These are phyloP conservation scores for Tulasnella sp. DNA, from an alignment of 768 basidiomycete genomes.

Conservation along the genomic window DNA sequence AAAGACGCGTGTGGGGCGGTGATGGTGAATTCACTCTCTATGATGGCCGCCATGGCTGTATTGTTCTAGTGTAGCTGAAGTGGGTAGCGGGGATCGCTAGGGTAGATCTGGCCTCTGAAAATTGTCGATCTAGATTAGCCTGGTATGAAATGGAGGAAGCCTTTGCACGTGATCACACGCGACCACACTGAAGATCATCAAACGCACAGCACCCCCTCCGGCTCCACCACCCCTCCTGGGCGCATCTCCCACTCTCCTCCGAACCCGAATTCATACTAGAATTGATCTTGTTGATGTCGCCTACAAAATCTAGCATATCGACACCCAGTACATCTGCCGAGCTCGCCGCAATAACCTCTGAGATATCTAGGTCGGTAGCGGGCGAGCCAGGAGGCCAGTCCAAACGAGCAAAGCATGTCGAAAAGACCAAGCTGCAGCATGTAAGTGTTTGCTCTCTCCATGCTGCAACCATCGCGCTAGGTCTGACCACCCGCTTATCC, in stretches of 20 bases:
- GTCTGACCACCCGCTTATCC: neutral
- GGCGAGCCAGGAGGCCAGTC: neutral
- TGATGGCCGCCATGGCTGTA: conserved; percentile 5
- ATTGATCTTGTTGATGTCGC: neutral
- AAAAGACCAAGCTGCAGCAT: conserved; percentile 15
- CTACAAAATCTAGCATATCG: neutral
- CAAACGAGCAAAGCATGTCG: conserved; percentile 12
- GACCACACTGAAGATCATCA: too few relatives aligned
- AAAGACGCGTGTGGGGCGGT: conserved; percentile 1
- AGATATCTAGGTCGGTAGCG: conserved; percentile 7
- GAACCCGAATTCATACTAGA: too few relatives aligned
- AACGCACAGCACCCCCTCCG: too few relatives aligned
- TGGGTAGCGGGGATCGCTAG: too few relatives aligned
- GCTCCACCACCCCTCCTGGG: neutral
- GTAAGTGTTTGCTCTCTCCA: neutral
- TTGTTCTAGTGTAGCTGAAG: too few relatives aligned
- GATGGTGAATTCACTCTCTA: neutral
- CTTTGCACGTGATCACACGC: too few relatives aligned
- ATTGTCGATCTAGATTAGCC: too few relatives aligned
- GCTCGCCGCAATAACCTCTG: neutral
- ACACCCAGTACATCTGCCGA: neutral
- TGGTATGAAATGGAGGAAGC: too few relatives aligned
- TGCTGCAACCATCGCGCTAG: neutral
- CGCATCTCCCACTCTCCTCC: neutral
- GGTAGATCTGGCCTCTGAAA: too few relatives aligned